Evolutionary conservation across 495 filamentous ascomycete genomes (phyloP).

Genomic region (Lasiosphaeria ovina): DNA sequence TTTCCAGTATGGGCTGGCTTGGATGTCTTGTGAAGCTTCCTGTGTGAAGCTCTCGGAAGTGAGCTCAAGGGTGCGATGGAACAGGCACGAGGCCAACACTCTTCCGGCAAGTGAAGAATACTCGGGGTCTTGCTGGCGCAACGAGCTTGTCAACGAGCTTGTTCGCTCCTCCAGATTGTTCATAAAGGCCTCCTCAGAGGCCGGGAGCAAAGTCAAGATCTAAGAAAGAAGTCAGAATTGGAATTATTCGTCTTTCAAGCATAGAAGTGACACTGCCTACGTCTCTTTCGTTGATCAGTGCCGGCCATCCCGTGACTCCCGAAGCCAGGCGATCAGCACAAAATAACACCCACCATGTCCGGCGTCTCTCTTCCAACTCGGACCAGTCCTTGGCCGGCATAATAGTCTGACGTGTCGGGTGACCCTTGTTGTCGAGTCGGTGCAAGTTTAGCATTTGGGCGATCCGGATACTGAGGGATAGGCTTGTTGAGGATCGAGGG

Average conservation of each 20-base stretch:
- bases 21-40: neutral
- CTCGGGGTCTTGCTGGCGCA: neutral
- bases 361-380: constrained; percentile 13
- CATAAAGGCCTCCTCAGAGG: constrained; percentile 14
- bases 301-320: constrained; percentile 12
- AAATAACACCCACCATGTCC: constrained; percentile 17
- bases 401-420: neutral
- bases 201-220: constrained; percentile 12
- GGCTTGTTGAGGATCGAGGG: constrained; percentile 8
- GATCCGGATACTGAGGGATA: constrained; percentile 8
- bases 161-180: constrained; percentile 4
- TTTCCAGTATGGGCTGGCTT: constrained; percentile 11
- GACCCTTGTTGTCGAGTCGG: neutral
- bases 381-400: constrained; percentile 3
- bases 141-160: neutral
- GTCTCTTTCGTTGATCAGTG: constrained; percentile 8
- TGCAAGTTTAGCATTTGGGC: constrained; percentile 17
- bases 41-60: constrained; percentile 1
- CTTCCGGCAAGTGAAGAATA: constrained; percentile 8
- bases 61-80: constrained; percentile 11
- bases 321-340: constrained; percentile 7
- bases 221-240: constrained; percentile 3
- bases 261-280: constrained; percentile 5
- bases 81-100: constrained; percentile 9
- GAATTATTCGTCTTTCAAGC: neutral